Evolutionary conservation across 1,139 yeast species (phyloP).

Genomic region (Saccharomycopsis hybrid): DNA sequence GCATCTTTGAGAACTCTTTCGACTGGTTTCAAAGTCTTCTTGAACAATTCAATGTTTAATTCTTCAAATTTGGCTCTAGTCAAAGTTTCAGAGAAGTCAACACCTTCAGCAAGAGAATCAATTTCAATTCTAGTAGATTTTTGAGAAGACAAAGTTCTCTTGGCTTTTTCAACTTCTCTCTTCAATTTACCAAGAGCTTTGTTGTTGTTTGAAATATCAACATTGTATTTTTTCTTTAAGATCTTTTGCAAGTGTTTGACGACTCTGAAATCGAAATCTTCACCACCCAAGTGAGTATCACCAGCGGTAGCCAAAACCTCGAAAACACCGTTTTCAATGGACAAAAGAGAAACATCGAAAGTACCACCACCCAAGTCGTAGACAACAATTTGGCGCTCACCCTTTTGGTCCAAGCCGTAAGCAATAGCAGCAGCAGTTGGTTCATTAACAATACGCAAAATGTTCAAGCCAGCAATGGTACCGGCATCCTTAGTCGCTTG

Average conservation of each 20-base stretch:
- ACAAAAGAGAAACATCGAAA: conserved; percentile 82
- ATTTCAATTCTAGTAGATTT: conserved; percentile 73
- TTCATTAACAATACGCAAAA: conserved; percentile 91
- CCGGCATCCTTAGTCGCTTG: conserved; percentile 99
- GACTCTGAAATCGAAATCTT: conserved; percentile 88
- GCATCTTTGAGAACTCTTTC: conserved; percentile 89
- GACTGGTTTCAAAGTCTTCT: conserved; percentile 87
- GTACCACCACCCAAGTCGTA: conserved; percentile 98
- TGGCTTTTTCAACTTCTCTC: conserved; percentile 96
- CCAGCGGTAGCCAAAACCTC: conserved; percentile 94
- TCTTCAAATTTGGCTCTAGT: conserved; percentile 96
- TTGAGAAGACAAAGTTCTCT: conserved; percentile 88
- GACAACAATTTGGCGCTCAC: conserved; percentile 83
- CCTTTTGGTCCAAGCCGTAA: conserved; percentile 87
- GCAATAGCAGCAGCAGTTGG: conserved; percentile 99
- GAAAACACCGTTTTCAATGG: conserved; percentile 90
- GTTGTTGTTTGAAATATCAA: conserved; percentile 66
- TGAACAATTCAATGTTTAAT: conserved; percentile 78
- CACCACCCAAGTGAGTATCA: conserved; percentile 96
- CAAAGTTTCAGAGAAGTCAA: conserved; percentile 87
- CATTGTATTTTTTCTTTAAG: conserved; percentile 82
- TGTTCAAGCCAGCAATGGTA: conserved; percentile 90
- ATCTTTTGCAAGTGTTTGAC: conserved; percentile 79
- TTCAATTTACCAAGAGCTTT: conserved; percentile 85
- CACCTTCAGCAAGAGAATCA: conserved; percentile 92